These are phyloP conservation scores for Ceriops tagal DNA, from an alignment of 345 rosid species.

Conservation along the genomic window DNA sequence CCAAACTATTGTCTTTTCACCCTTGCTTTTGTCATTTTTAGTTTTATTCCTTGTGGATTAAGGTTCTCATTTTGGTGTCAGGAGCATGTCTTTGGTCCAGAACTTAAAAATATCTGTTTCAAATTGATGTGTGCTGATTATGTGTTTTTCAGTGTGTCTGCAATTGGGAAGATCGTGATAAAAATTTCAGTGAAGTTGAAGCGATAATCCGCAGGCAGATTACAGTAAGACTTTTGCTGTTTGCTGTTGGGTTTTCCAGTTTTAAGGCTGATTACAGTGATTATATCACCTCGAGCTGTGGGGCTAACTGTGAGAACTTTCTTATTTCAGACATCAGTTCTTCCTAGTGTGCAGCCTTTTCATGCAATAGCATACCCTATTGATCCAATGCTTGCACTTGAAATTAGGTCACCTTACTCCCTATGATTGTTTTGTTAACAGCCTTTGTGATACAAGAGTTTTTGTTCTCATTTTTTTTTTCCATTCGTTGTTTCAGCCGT, in stretches of 20 bases:
- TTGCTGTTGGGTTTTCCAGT: background rate
- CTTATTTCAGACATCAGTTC: conserved; percentile 65
- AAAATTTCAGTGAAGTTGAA: conserved; percentile 82
- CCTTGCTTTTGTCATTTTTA: too few species aligned
- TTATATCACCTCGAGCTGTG: background rate
- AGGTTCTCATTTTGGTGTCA: too few species aligned
- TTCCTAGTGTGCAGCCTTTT: conserved; percentile 98
- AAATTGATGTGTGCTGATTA: conserved; percentile 5
- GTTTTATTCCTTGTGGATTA: too few species aligned
- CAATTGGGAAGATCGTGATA: conserved; percentile 89
- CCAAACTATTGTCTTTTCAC: too few species aligned
- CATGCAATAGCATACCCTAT: conserved; percentile 99
- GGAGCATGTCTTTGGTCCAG: too few species aligned
- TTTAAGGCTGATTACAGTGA: background rate
- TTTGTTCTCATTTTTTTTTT: background rate
- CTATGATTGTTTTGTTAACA: background rate
- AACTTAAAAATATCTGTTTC: background rate
- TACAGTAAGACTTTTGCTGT: conserved; percentile 40
- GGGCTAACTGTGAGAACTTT: background rate
- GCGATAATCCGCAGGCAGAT: conserved; percentile 83
- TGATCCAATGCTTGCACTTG: conserved; percentile 92
- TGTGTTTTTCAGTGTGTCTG: conserved; percentile 62
- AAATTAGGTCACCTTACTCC: conserved; percentile 59
- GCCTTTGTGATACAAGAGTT: background rate
- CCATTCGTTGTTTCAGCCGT: conserved; percentile 47